Percentiles rank a stretch among this genome's conserved stretches.
Conservation (phyloP, 2,329 filamentous ascomycete species). For the Botrytis tulipae region DNA sequence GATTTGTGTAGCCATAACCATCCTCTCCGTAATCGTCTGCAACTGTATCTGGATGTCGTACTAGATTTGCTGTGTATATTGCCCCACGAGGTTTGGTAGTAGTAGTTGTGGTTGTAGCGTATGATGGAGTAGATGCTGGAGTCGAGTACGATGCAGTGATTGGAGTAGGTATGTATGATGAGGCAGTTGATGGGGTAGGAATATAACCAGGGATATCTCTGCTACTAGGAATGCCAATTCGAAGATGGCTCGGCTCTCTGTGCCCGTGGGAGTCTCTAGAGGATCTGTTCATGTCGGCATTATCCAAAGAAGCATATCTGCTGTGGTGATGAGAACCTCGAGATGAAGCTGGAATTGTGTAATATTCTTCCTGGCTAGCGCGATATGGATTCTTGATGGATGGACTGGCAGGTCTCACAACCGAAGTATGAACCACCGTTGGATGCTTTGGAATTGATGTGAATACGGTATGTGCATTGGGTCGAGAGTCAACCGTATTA, state of each 20-base stretch:
- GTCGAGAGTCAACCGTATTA: constrained; percentile 51
- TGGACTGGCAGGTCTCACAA: constrained; percentile 47
- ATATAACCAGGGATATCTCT: constrained; percentile 19
- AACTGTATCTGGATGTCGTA: constrained; percentile 44
- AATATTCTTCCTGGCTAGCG: constrained; percentile 53
- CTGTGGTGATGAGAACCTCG: constrained; percentile 43
- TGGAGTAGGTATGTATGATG: neutral
- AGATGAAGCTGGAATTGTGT: constrained; percentile 58
- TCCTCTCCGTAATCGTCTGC: constrained; percentile 56
- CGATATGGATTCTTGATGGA: constrained; percentile 51
- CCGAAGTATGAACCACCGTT: constrained; percentile 34
- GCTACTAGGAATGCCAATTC: constrained; percentile 29
- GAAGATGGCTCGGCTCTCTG: constrained; percentile 27
- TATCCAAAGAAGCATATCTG: constrained; percentile 49
- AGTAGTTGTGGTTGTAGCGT: constrained; percentile 22
- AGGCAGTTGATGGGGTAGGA: neutral
- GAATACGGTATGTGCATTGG: constrained; percentile 50
- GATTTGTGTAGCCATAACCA: constrained; percentile 63
- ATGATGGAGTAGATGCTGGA: constrained; percentile 18
- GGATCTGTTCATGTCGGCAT: constrained; percentile 45
- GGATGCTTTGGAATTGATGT: constrained; percentile 48
- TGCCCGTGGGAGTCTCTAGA: constrained; percentile 23
- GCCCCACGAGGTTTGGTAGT: constrained; percentile 28
- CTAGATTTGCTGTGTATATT: constrained; percentile 27
- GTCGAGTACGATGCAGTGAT: constrained; percentile 1